Base-by-base conservation (phyloP, 495 filamentous ascomycete species). In the Talaromyces nanjingensis region DNA sequence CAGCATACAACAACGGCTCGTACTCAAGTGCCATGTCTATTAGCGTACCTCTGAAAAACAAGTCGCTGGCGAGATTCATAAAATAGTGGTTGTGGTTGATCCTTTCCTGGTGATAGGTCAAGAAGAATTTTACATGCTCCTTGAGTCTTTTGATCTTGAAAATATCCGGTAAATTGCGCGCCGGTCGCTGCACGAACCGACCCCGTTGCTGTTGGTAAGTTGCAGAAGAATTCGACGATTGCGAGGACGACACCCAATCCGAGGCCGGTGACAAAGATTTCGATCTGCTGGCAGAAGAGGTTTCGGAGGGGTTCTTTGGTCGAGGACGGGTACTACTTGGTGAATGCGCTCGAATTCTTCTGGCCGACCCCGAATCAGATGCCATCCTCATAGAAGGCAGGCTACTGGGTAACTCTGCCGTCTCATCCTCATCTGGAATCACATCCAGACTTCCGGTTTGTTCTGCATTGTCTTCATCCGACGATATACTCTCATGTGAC, bases 1-100 rank as follows among this genome's bases (percentile, higher is more conserved):
- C 80, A 0, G 92, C 94, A 71, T 96, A 90, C 37, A 97, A 77
- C 12, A 98, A 82, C 18, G 93, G 89, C 57, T 97, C 90, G 71
- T 93, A 84, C 29, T 83, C 84, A 31, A 92, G 71, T 6, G 93
- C 93, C 61, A 88, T 76, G 24, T 89, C 86, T 42, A 91, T 74
- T 47, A 94, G 82, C 9, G 79, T 84, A 8, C 83, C 84, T 58
- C 86, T 86, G 63, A 97, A 83, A 68, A 97, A 96, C 64, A 84
- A 76, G 55, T 83, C 79, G 49, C 78, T 74, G 69, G 91, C 86
- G 62, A 78, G 78, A 68, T 89, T 88, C 68, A 93, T 76, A 45
- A 88, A 87, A 71, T 93, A 97, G 74, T 96, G 93, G 63, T 90
- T 86, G 70, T 87, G 80, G 6, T 86, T 89, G 56, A 98, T 77